A percentile compares a stretch with the other conserved stretches of the same genome.
These are phyloP conservation scores for Bipolaris cookei DNA, from an alignment of 2,329 filamentous ascomycete species.

Conservation along the genomic window DNA sequence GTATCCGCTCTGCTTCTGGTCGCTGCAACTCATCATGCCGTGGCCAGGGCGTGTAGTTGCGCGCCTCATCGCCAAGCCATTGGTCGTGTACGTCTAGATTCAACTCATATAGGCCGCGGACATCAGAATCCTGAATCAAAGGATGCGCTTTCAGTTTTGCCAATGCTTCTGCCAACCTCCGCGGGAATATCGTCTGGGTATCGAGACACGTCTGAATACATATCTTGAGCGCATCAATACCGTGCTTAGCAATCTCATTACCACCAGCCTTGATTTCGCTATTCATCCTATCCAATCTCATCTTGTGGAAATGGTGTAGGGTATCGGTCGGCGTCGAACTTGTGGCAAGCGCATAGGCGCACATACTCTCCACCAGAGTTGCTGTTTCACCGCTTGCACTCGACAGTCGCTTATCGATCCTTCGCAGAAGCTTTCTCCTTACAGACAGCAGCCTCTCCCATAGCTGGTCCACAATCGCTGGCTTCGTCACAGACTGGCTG, in stretches of 20 bases:
- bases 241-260: conserved; percentile 56
- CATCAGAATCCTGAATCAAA: conserved; percentile 72
- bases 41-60: conserved; percentile 85
- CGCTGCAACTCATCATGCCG: conserved; percentile 71
- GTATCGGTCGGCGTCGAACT: conserved; percentile 82
- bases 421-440: conserved; percentile 68
- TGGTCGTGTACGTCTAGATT: conserved; percentile 77
- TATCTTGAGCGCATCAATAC: conserved; percentile 71
- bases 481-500: conserved; percentile 57
- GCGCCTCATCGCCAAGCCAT: conserved; percentile 84
- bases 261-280: conserved; percentile 62
- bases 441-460: conserved; percentile 68
- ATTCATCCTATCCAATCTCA: conserved; percentile 72
- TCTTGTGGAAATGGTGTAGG: conserved; percentile 76
- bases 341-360: conserved; percentile 80
- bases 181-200: conserved; percentile 77
- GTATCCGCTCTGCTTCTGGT: conserved; percentile 50
- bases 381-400: conserved; percentile 47
- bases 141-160: conserved; percentile 70
- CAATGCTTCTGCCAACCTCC: conserved; percentile 72
- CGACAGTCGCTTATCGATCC: conserved; percentile 63
- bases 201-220: conserved; percentile 79
- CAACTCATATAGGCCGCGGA: conserved; percentile 71
- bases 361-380: conserved; percentile 72
- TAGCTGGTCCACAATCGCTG: conserved; percentile 65